Conservation (phyloP, 2,329 filamentous ascomycete species). For the Pseudodiploospora longispora region DNA sequence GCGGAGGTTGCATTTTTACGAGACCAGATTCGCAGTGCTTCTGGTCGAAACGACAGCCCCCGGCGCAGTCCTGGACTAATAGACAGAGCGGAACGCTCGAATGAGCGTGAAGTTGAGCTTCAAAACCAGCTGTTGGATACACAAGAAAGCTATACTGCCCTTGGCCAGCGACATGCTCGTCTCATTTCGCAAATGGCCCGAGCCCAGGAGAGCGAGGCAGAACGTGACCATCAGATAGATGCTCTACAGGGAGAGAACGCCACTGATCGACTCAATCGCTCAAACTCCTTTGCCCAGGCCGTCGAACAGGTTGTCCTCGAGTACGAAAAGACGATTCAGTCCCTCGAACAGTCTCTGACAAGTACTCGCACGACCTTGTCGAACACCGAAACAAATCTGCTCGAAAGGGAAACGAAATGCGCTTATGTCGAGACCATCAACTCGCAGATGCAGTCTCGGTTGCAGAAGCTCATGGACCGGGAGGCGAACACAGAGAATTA, state of each 20-base stretch:
- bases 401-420: constrained; percentile 91
- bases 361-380: constrained; percentile 79
- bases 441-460: constrained; percentile 73
- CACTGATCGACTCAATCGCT: constrained; percentile 82
- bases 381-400: constrained; percentile 72
- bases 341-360: constrained; percentile 81
- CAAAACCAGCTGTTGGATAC: constrained; percentile 89
- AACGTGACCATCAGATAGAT: constrained; percentile 49
- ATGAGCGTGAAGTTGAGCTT: constrained; percentile 78
- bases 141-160: constrained; percentile 88
- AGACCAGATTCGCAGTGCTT: constrained; percentile 84
- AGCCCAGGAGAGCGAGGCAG: constrained; percentile 62
- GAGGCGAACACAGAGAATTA: constrained; percentile 90
- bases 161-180: constrained; percentile 90
- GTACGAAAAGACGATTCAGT: constrained; percentile 98
- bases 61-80: constrained; percentile 47
- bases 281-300: constrained; percentile 90
- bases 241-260: constrained; percentile 64
- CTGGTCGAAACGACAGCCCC: constrained; percentile 49
- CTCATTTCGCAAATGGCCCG: constrained; percentile 89
- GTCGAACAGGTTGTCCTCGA: constrained; percentile 95
- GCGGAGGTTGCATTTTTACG: constrained; percentile 89
- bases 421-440: constrained; percentile 91
- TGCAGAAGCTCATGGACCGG: constrained; percentile 90
- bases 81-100: constrained; percentile 70